phyloP scores from a whole-genome alignment of 1,139 yeast genomes.

The Yamadazyma aaseri region DNA sequence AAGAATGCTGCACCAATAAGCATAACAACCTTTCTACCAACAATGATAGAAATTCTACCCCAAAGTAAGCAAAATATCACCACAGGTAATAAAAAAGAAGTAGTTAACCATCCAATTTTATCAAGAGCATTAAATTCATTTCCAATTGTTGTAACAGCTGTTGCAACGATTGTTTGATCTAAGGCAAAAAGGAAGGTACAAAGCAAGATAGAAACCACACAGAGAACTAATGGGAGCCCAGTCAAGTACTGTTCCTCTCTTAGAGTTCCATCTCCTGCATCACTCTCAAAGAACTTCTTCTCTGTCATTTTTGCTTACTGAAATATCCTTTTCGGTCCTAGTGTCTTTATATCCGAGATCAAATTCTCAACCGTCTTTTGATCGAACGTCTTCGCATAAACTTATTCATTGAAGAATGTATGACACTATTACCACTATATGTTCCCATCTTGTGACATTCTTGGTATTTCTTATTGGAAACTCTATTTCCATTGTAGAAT shows the following conservation, averaged over 20 bases:
- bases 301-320: neutral
- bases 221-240: constrained; percentile 26
- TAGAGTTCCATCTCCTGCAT: constrained; percentile 44
- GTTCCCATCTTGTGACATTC: constrained; percentile 8
- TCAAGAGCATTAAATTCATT: constrained; percentile 44
- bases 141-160: constrained; percentile 36
- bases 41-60: constrained; percentile 44
- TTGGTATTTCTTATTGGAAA: constrained; percentile 12
- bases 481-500: constrained; percentile 8
- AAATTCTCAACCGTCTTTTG: neutral
- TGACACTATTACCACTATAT: neutral
- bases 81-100: constrained; percentile 53
- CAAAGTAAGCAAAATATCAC: constrained; percentile 36
- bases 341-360: too few species aligned
- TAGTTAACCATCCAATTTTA: constrained; percentile 58
- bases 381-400: too few species aligned
- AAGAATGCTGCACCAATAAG: constrained; percentile 32
- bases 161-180: constrained; percentile 43
- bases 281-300: constrained; percentile 28
- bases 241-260: constrained; percentile 38
- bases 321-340: too few species aligned
- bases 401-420: too few species aligned
- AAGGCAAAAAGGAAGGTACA: constrained; percentile 38
- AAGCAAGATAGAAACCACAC: constrained; percentile 26
- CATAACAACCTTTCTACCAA: constrained; percentile 44